Conservation (phyloP, 2,329 filamentous ascomycete genomes). For the Didymella segeticola region DNA sequence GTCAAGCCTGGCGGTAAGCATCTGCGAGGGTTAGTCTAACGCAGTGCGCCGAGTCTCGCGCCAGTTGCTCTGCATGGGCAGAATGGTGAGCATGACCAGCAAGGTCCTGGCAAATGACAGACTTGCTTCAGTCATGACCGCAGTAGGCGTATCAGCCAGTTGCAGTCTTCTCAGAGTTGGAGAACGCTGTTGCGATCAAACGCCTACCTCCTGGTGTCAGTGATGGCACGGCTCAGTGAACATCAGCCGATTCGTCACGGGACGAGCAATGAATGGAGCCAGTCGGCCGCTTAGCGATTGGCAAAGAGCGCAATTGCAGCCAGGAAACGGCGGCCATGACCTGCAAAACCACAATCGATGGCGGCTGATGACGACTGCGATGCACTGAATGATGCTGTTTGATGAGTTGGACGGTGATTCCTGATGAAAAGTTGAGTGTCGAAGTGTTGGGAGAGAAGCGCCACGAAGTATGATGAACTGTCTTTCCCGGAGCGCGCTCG, state of each 20-base stretch:
- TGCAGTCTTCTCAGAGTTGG: background rate
- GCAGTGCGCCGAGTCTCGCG: conserved; percentile 15
- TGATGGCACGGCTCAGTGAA: conserved; percentile 4
- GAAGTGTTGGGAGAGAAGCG: conserved; percentile 10
- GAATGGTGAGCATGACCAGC: conserved; percentile 2
- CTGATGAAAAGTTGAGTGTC: conserved; percentile 14
- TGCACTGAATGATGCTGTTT: background rate
- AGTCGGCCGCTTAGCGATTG: conserved; percentile 12
- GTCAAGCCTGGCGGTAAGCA: conserved; percentile 15
- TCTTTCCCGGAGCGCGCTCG: conserved; percentile 5
- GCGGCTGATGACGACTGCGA: background rate
- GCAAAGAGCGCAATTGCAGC: conserved; percentile 6
- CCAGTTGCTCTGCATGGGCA: background rate
- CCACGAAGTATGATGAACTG: conserved; percentile 15
- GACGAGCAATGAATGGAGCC: conserved; percentile 9
- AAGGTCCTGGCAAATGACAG: background rate
- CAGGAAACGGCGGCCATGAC: background rate
- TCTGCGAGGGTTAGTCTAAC: conserved; percentile 14
- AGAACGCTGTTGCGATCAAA: background rate
- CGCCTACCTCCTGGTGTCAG: conserved; percentile 3
- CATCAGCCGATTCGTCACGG: conserved; percentile 19
- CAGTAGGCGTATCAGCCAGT: background rate
- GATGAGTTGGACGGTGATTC: conserved; percentile 7
- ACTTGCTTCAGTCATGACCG: background rate
- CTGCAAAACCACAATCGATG: conserved; percentile 1